Conservation (phyloP, 352 stramenopile species). For the Phytophthora pseudosyringae region DNA sequence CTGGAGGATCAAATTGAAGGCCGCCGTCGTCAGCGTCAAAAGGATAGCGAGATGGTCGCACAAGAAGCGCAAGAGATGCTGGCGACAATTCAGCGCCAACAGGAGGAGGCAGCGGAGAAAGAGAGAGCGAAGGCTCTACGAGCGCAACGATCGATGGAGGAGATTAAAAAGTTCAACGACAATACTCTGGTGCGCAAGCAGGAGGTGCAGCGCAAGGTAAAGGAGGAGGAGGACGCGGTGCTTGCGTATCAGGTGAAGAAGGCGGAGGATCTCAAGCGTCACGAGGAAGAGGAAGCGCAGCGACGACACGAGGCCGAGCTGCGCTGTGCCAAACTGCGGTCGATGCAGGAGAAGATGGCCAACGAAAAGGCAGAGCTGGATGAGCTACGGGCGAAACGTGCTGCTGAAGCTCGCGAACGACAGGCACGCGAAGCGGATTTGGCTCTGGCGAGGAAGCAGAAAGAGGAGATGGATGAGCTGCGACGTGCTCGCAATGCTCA, state of each 20-base stretch:
- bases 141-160: conserved; percentile 61
- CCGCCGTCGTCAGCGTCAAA: conserved; percentile 55
- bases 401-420: conserved; percentile 88
- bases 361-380: conserved; percentile 91
- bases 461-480: conserved; percentile 86
- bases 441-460: conserved; percentile 83
- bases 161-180: conserved; percentile 81
- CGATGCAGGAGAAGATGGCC: conserved; percentile 88
- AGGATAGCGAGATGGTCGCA: conserved; percentile 46
- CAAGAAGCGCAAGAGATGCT: conserved; percentile 93
- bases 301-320: conserved; percentile 77
- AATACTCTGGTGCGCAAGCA: conserved; percentile 50
- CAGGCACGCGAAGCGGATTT: conserved; percentile 88
- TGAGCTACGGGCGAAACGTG: conserved; percentile 91
- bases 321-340: conserved; percentile 75
- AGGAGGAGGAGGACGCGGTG: conserved; percentile 78
- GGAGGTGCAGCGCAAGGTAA: conserved; percentile 79
- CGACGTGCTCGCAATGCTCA: conserved; percentile 66
- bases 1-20: conserved; percentile 89
- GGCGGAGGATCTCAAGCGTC: conserved; percentile 60
- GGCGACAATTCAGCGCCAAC: conserved; percentile 78
- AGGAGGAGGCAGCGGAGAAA: conserved; percentile 76
- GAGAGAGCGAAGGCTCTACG: conserved; percentile 70
- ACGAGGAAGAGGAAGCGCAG: conserved; percentile 72
- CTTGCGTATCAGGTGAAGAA: conserved; percentile 80